Percentiles rank a stretch among this genome's conserved stretches.
phyloP scores from a whole-genome alignment of 352 stramenopile genomes.

The Pythium oligandrum region DNA sequence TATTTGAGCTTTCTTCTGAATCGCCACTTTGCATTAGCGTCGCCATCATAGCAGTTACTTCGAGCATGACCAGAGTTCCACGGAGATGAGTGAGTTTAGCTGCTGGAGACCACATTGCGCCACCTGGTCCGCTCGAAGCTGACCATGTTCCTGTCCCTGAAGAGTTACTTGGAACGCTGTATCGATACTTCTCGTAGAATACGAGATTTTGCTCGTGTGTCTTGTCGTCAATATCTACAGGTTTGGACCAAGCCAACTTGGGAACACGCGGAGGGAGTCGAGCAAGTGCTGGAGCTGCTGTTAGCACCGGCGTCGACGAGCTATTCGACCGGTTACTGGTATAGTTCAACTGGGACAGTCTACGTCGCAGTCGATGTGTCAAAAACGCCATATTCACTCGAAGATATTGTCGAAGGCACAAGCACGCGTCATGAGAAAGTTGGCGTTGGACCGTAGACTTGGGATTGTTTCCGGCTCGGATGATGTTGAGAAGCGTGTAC shows the following conservation, averaged over 20 bases:
- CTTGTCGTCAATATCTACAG: constrained; percentile 83
- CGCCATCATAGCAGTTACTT: constrained; percentile 70
- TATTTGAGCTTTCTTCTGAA: constrained; percentile 43
- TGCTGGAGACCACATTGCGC: constrained; percentile 65
- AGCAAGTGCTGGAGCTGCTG: constrained; percentile 42
- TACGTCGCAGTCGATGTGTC: constrained; percentile 61
- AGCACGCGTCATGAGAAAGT: constrained; percentile 76
- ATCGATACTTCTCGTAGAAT: constrained; percentile 83
- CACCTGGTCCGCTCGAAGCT: constrained; percentile 38
- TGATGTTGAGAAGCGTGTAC: constrained; percentile 83
- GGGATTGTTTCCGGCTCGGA: constrained; percentile 68
- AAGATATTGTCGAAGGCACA: constrained; percentile 80
- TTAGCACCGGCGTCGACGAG: constrained; percentile 35
- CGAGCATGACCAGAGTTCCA: constrained; percentile 70
- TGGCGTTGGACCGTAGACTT: constrained; percentile 77
- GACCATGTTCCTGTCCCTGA: constrained; percentile 45
- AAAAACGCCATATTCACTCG: constrained; percentile 77
- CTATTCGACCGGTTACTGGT: constrained; percentile 34
- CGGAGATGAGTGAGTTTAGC: constrained; percentile 72
- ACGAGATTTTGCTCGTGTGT: constrained; percentile 76
- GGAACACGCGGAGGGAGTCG: constrained; percentile 62
- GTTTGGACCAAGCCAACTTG: constrained; percentile 72
- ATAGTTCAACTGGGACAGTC: constrained; percentile 54
- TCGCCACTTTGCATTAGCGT: constrained; percentile 51
- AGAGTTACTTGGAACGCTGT: constrained; percentile 42